Percentiles rank a stretch among this genome's conserved stretches.
Conservation (phyloP, 306 rosid genomes). For the Purshia tridentata region DNA sequence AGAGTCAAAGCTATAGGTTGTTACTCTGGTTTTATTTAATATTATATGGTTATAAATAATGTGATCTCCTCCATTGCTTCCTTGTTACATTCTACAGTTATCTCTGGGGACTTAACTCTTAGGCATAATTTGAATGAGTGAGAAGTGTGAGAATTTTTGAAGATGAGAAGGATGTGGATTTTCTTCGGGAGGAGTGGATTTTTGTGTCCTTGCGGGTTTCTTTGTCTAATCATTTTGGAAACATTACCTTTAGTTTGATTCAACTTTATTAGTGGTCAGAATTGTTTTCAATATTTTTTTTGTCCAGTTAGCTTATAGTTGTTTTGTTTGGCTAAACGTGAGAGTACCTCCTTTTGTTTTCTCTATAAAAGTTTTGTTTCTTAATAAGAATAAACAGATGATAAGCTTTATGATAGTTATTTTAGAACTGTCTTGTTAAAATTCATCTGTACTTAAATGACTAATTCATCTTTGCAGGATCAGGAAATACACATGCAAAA, state of each 20-base stretch:
- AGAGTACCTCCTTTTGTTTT: background rate
- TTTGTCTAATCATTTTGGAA: background rate
- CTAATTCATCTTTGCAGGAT: conserved; percentile 60
- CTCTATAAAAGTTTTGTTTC: background rate
- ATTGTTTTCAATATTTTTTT: background rate
- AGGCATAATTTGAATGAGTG: too few species aligned
- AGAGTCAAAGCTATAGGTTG: too few species aligned
- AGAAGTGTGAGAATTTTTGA: background rate
- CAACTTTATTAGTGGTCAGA: background rate
- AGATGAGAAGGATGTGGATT: background rate
- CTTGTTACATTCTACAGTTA: too few species aligned
- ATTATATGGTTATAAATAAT: too few species aligned
- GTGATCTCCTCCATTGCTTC: too few species aligned
- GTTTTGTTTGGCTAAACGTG: background rate
- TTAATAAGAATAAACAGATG: background rate
- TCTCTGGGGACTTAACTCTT: too few species aligned
- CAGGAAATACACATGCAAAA: conserved; percentile 60
- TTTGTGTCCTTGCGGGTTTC: background rate
- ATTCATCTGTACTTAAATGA: conserved; percentile 18
- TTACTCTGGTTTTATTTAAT: too few species aligned
- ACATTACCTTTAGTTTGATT: background rate
- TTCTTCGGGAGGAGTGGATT: background rate
- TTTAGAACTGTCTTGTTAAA: background rate
- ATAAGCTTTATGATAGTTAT: conserved; percentile 4
- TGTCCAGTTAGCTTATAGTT: background rate